Evolutionary conservation across 768 basidiomycete genomes (phyloP), one percentile per base, ranked within the genome.

Genomic region (Cyclocybe aegerita): DNA sequence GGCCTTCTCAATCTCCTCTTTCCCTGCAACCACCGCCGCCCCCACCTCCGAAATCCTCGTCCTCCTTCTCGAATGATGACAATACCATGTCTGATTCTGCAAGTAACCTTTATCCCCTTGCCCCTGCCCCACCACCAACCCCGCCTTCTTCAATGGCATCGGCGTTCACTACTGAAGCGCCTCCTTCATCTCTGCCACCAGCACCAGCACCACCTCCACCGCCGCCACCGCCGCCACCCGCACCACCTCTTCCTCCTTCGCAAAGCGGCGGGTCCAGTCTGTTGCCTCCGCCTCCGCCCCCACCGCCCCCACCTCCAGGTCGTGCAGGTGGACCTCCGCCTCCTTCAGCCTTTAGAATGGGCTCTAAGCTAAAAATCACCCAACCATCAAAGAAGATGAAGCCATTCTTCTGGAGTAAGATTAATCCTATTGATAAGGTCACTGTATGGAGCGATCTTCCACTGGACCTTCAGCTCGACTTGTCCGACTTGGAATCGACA

Each of bases 381-480:
- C 74, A 72, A 9, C 82, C 85, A n/a, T 58, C 65, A 2, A 85
- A 82, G 59, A 77, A 79, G 41, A 64, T 91, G 45, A 87, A 88
- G 65, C 90, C 94, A 2, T 93, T 97, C 72, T 93, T 93, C 65
- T 96, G 94, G 93, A 87, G 83, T 55, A 95, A 96, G 58, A 54
- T 94, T n/a, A 64, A 62, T 9, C 57, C 72, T 6, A 61, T 69
- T 4, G 57, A 77, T 4, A 53, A 57, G 2, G 42, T 52, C 17
- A 88, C 88, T 1, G 76, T 98, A 8, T 98, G 92, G 91, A 75
- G 72, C 44, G 85, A 89, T 29, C 52, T 81, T 8, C 59, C 68
- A 3, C n/a, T 63, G 0, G 60, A 67, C 9, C 55, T 78, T 0
- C 53, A 72, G 4, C 72, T 93, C 39, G 76, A 84, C 48, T 63